These are phyloP conservation scores for Cladosporium cucumerinum DNA, from an alignment of 2,329 filamentous ascomycete species.

Conservation along the genomic window DNA sequence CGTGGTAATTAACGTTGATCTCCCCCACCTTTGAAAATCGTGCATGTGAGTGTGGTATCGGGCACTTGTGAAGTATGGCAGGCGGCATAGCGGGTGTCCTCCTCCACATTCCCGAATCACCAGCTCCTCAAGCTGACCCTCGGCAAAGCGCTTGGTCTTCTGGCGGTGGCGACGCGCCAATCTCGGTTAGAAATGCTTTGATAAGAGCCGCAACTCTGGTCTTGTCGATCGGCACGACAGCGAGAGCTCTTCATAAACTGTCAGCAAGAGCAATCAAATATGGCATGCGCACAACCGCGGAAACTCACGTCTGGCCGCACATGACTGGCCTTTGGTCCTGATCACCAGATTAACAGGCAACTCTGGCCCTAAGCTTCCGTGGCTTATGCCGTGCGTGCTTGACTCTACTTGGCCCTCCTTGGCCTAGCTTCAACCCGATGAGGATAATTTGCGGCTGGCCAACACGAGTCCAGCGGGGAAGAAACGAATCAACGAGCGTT, in stretches of 20 bases:
- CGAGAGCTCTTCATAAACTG: not conserved
- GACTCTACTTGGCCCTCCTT: not conserved
- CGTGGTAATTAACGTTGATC: not conserved
- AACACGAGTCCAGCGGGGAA: slow-evolving; percentile 8
- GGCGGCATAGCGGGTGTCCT: not conserved
- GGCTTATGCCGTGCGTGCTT: not conserved
- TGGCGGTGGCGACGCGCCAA: not conserved
- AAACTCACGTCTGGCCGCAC: not conserved
- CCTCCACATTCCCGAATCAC: slow-evolving; percentile 1
- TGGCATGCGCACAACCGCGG: too few species aligned
- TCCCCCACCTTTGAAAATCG: not conserved
- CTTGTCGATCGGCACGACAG: not conserved
- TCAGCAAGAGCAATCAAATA: too few species aligned
- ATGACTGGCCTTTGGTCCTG: not conserved
- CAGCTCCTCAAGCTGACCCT: not conserved
- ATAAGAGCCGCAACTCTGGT: not conserved
- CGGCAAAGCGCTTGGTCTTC: not conserved
- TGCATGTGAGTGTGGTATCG: not conserved
- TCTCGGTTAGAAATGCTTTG: not conserved
- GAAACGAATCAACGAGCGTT: slow-evolving; percentile 5
- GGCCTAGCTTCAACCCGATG: not conserved
- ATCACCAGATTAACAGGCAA: not conserved
- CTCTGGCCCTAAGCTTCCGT: not conserved
- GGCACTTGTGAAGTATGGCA: not conserved
- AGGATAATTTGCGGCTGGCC: not conserved